These are phyloP conservation scores for Paraphoma sp. DNA, from an alignment of 2,329 filamentous ascomycete genomes.

Conservation along the genomic window DNA sequence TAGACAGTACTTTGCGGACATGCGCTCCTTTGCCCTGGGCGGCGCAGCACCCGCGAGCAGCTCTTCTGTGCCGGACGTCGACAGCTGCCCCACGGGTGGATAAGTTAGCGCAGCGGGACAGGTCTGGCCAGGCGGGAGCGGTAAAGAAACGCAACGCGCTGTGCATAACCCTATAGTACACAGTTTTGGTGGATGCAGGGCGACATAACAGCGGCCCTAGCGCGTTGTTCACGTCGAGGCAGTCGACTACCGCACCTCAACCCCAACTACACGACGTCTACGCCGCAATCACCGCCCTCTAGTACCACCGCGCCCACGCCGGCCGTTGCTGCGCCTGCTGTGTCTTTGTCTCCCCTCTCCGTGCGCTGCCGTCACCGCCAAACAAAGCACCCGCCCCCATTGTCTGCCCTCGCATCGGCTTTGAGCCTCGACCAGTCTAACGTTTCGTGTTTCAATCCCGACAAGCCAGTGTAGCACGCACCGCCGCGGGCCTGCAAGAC, in stretches of 20 bases:
- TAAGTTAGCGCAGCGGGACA: not conserved
- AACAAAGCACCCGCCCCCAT: slow-evolving; percentile 28
- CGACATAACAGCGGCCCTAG: slow-evolving; percentile 10
- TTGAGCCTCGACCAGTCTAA: slow-evolving; percentile 42
- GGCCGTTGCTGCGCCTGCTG: slow-evolving; percentile 30
- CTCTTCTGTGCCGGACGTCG: not conserved
- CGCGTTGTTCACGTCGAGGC: not conserved
- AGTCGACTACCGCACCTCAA: slow-evolving; percentile 8
- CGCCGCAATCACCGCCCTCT: slow-evolving; percentile 20
- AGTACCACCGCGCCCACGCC: slow-evolving; percentile 19
- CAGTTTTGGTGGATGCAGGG: not conserved
- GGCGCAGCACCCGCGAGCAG: not conserved
- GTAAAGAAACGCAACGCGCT: not conserved
- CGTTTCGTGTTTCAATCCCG: slow-evolving; percentile 49
- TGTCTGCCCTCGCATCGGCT: slow-evolving; percentile 33
- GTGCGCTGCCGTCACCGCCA: slow-evolving; percentile 15
- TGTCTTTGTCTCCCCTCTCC: slow-evolving; percentile 23
- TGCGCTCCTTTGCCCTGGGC: not conserved
- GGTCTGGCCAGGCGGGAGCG: not conserved
- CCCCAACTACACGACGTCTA: slow-evolving; percentile 17
- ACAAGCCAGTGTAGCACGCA: slow-evolving; percentile 45
- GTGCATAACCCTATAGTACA: not conserved
- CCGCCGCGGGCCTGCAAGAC: slow-evolving; percentile 34
- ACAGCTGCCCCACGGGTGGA: not conserved
- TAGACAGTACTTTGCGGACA: not conserved